These are phyloP conservation scores for Mycena venus DNA, from an alignment of 768 basidiomycete genomes.

Conservation along the genomic window DNA sequence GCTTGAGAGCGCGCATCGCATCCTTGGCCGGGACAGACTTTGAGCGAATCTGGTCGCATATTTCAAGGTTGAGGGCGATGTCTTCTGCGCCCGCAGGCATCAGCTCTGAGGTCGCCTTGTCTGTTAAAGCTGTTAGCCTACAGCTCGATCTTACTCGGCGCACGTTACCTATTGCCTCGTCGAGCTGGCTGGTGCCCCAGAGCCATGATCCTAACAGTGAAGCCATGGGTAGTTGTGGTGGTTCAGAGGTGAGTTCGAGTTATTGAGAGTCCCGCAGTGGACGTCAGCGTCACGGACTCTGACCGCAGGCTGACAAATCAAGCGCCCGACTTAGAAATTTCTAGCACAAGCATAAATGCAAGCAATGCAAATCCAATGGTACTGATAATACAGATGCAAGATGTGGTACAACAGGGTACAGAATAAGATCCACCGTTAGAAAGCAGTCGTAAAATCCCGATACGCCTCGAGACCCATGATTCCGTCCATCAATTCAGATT, in stretches of 20 bases:
- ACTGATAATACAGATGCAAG: constrained; percentile 37
- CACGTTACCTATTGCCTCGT: constrained; percentile 84
- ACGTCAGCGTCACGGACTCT: constrained; percentile 7
- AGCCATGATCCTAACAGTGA: constrained; percentile 72
- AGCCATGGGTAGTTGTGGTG: constrained; percentile 56
- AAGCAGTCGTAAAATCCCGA: constrained; percentile 71
- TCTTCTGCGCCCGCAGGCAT: constrained; percentile 88
- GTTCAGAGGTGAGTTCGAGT: constrained; percentile 14
- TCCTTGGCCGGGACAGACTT: constrained; percentile 89
- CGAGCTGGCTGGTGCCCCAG: constrained; percentile 87
- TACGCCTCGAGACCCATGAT: constrained; percentile 66
- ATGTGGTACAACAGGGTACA: constrained; percentile 29
- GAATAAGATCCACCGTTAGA: constrained; percentile 44
- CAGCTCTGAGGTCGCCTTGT: constrained; percentile 95
- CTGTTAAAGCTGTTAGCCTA: constrained; percentile 53
- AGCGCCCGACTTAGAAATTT: background rate
- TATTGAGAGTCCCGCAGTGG: constrained; percentile 26
- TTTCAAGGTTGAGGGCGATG: constrained; percentile 93
- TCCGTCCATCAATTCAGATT: constrained; percentile 46
- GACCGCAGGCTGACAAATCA: background rate
- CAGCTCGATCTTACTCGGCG: background rate
- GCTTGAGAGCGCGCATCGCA: constrained; percentile 90
- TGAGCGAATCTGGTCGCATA: constrained; percentile 96
- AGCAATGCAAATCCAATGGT: constrained; percentile 15
- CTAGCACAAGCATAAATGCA: background rate